phyloP scores from a whole-genome alignment of 441 rosid species.

The Eutrema salsugineum region DNA sequence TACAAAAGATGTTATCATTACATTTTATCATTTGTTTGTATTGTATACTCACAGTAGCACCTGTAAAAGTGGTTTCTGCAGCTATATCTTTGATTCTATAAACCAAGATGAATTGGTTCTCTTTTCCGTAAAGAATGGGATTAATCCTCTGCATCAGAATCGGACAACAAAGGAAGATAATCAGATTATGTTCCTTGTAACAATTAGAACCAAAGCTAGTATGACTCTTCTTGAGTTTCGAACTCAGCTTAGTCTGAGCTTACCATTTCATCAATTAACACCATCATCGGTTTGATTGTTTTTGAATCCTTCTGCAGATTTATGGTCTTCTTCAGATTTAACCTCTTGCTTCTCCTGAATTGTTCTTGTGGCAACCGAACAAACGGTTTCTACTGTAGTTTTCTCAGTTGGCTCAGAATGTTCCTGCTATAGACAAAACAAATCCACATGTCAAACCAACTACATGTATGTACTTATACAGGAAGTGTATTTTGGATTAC shows the following conservation, averaged over 20 bases:
- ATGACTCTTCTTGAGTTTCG: neutral
- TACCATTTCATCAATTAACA: slow-evolving; percentile 27
- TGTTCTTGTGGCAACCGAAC: neutral
- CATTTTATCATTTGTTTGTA: neutral
- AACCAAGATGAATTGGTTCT: slow-evolving; percentile 2
- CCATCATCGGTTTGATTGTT: neutral
- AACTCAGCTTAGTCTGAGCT: neutral
- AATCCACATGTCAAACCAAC: neutral
- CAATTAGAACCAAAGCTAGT: neutral
- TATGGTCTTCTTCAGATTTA: slow-evolving; percentile 14
- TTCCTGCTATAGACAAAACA: neutral
- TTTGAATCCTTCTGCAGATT: neutral
- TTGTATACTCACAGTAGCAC: neutral
- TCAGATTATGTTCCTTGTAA: slow-evolving; percentile 17
- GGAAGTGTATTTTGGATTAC: neutral
- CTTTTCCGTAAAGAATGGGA: neutral
- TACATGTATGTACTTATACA: neutral
- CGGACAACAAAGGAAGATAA: slow-evolving; percentile 14
- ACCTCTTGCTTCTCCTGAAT: slow-evolving; percentile 22
- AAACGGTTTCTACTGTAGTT: neutral
- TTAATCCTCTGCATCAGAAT: slow-evolving; percentile 4
- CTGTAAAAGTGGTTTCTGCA: neutral
- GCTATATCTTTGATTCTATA: neutral
- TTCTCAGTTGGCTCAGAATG: slow-evolving; percentile 6
- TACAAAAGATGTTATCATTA: neutral